phyloP scores from a whole-genome alignment of 1,139 yeast genomes.

The Hansenula lynferdii region DNA sequence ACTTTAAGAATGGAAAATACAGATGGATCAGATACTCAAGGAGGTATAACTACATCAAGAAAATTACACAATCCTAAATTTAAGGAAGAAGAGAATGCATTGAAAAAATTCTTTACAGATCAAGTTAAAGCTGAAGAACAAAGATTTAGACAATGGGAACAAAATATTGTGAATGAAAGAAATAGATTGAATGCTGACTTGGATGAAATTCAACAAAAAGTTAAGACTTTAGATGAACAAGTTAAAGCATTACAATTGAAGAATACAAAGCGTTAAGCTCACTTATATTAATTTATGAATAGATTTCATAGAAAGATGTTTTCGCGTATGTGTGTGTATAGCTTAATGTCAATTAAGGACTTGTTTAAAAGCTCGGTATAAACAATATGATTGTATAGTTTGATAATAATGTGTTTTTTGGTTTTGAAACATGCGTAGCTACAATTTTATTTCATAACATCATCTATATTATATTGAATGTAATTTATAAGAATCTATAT shows the following conservation, averaged over 20 bases:
- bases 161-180: constrained; percentile 90
- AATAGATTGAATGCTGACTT: constrained; percentile 91
- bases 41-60: constrained; percentile 37
- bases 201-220: constrained; percentile 77
- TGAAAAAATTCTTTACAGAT: constrained; percentile 95
- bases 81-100: constrained; percentile 92
- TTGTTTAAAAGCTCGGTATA: too few relatives aligned
- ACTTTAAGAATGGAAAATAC: constrained; percentile 64
- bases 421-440: neutral
- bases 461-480: neutral
- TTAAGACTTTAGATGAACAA: constrained; percentile 68
- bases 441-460: neutral
- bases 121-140: constrained; percentile 97
- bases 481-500: neutral
- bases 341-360: too few relatives aligned
- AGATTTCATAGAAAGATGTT: too few relatives aligned
- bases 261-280: constrained; percentile 22
- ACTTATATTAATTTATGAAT: too few relatives aligned
- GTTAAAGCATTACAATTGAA: constrained; percentile 63
- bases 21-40: constrained; percentile 36
- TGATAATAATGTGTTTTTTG: too few relatives aligned
- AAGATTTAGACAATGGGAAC: constrained; percentile 98
- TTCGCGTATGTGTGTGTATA: too few relatives aligned
- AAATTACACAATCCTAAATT: constrained; percentile 78
- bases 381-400: too few relatives aligned